Evolutionary conservation across 768 basidiomycete genomes (phyloP), one percentile per base, ranked within the genome.

Genomic region (Auriscalpium orientale): DNA sequence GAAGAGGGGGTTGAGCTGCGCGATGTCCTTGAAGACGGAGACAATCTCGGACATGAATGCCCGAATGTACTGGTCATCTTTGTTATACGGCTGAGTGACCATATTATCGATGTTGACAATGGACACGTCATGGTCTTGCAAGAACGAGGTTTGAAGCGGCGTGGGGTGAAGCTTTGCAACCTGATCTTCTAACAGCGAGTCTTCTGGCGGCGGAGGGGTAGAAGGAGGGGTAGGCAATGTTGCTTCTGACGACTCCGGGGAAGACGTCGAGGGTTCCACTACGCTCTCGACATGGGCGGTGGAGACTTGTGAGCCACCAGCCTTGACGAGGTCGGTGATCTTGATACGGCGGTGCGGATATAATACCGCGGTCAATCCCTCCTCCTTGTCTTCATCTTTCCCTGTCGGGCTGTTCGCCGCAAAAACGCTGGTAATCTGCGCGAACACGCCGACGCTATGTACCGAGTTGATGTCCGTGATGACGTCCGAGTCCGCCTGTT

Each of bases 41-140:
- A 98, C 89, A 57, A 98, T 92, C 72, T 98, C 95, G 45, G 87
- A 87, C 83, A 93, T 95, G 72, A 97, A 90, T 4, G 95, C 95
- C 28, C 93, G 89, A 63, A 95, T 87, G 69, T 95, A 89, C 68
- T 97, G 94, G 71, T 94, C 87, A 68, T 94, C 91, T 68, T 95
- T 91, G 74, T 87, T 84, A 76, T 87, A 95, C 0, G 91, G 83
- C 58, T 86, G 81, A 5, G 91, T 87, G 28, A 71, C 67, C 49
- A 97, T 80, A 66, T 98, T 98, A 28, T 85, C 83, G 35, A 97
- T 86, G 59, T 88, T 85, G 56, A 92, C 94, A 58, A 98, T 81
- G 3, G 95, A 98, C 56, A 98, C 80, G 48, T 79, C 77, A 66
- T 87, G 86, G 16, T 83, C 79, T 70, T 86, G 89, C 16, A 90